Conservation (phyloP, 2,329 filamentous ascomycete species). For the Macrophomina phaseolina region DNA sequence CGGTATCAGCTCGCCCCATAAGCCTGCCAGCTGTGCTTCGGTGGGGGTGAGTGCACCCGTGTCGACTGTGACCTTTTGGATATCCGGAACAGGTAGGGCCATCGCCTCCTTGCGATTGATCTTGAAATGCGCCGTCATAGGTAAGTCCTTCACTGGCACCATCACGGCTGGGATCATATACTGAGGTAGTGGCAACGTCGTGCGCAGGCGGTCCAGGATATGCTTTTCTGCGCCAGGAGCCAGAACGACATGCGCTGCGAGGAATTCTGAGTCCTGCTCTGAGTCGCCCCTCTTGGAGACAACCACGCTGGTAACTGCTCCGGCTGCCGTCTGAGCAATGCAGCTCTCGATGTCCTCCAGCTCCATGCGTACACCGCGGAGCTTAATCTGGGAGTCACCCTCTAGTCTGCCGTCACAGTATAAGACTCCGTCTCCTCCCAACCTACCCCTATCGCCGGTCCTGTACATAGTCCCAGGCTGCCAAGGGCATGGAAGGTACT, state of each 20-base stretch:
- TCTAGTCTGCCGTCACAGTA: constrained; percentile 32
- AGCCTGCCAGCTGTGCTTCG: no score
- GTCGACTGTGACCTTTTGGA: no score
- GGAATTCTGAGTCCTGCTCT: not conserved
- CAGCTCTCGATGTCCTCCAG: constrained; percentile 36
- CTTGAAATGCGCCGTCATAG: no score
- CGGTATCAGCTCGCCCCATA: no score
- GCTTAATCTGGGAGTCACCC: constrained; percentile 35
- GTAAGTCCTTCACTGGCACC: constrained; percentile 46
- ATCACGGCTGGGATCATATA: constrained; percentile 81
- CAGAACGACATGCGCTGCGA: constrained; percentile 27
- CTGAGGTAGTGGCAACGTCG: constrained; percentile 67
- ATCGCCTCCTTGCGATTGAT: no score
- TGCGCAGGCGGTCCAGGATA: not conserved
- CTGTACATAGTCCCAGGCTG: constrained; percentile 36
- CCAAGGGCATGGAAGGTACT: no score
- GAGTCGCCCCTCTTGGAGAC: constrained; percentile 31
- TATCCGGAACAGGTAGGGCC: no score
- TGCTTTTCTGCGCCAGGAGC: not conserved
- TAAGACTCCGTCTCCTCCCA: constrained; percentile 44
- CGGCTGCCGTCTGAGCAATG: constrained; percentile 34
- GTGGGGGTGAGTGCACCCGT: no score
- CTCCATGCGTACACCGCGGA: constrained; percentile 49
- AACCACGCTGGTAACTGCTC: no score
- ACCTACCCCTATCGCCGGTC: constrained; percentile 48